A percentile compares a stretch with the other conserved stretches of the same genome.
phyloP scores from a whole-genome alignment of 495 filamentous ascomycete genomes.

The Penicillium parvum region DNA sequence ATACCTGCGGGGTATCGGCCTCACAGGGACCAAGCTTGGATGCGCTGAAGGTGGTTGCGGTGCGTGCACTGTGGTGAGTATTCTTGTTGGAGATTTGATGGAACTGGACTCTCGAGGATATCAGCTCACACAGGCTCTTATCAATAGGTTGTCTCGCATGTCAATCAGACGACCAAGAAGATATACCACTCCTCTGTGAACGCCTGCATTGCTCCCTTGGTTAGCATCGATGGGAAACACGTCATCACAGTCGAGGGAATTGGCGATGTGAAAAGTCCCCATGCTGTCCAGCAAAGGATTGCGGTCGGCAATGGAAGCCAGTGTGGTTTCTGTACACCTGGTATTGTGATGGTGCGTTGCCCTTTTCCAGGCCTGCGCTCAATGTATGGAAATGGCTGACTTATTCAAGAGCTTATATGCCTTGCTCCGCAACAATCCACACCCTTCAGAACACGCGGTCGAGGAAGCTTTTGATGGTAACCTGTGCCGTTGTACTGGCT shows the following conservation, averaged over 20 bases:
- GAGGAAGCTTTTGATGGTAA: constrained; percentile 67
- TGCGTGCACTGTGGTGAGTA: constrained; percentile 86
- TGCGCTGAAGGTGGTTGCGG: constrained; percentile 97
- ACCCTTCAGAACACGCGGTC: constrained; percentile 26
- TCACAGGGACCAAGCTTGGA: constrained; percentile 71
- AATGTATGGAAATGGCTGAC: background rate
- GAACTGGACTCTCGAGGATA: background rate
- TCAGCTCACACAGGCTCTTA: background rate
- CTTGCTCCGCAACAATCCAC: constrained; percentile 62
- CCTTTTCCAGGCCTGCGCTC: background rate
- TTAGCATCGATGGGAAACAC: constrained; percentile 94
- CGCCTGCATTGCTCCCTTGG: constrained; percentile 87
- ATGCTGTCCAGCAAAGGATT: constrained; percentile 89
- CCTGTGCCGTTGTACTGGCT: constrained; percentile 92
- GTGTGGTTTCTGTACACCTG: constrained; percentile 89
- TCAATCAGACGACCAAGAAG: constrained; percentile 83
- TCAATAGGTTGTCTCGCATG: constrained; percentile 72
- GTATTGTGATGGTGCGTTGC: constrained; percentile 88
- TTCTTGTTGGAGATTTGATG: background rate
- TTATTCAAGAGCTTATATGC: constrained; percentile 35
- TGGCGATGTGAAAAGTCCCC: constrained; percentile 79
- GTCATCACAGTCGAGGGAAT: constrained; percentile 99
- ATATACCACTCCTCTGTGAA: constrained; percentile 93
- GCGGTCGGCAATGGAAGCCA: constrained; percentile 60
- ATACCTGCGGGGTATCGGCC: constrained; percentile 83